Evolutionary conservation across 257 asterid species (phyloP).

Genomic region (Lycium barbarum): DNA sequence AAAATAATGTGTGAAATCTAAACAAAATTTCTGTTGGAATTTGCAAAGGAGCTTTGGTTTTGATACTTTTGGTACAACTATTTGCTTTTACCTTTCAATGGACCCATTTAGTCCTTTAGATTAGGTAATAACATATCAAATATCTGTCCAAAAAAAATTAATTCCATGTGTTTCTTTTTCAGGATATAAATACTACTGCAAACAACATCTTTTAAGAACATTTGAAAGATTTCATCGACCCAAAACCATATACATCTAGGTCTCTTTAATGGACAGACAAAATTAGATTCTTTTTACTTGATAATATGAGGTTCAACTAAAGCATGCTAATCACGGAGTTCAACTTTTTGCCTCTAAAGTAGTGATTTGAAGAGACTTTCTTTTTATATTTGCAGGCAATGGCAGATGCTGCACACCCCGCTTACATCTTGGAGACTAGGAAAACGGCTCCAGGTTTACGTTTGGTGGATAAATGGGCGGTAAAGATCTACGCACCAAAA

Average conservation of each 20-base stretch:
- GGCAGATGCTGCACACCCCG: conserved; percentile 96
- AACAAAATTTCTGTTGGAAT: not conserved
- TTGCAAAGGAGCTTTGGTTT: not conserved
- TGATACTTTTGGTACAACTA: not conserved
- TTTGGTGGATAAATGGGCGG: conserved; percentile 99
- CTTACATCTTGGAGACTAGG: conserved; percentile 85
- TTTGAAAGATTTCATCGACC: not conserved
- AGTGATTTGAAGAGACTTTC: not conserved
- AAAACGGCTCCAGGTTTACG: conserved; percentile 98
- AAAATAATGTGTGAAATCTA: not conserved
- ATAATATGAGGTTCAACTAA: not conserved
- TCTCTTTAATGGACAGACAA: not conserved
- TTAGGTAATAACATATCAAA: not conserved
- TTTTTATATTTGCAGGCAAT: conserved; percentile 64
- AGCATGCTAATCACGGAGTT: not conserved
- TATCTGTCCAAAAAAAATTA: not conserved
- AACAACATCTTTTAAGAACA: not conserved
- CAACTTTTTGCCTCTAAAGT: not conserved
- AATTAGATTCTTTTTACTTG: not conserved
- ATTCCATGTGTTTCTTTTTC: not conserved
- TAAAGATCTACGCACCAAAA: conserved; percentile 55
- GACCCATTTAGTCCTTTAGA: not conserved
- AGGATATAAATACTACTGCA: not conserved
- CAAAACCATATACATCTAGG: not conserved
- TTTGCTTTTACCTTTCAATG: not conserved